Percentiles rank a stretch among this genome's conserved stretches.
Conservation (phyloP, 352 stramenopile genomes). For the Pythium dissotocum region DNA sequence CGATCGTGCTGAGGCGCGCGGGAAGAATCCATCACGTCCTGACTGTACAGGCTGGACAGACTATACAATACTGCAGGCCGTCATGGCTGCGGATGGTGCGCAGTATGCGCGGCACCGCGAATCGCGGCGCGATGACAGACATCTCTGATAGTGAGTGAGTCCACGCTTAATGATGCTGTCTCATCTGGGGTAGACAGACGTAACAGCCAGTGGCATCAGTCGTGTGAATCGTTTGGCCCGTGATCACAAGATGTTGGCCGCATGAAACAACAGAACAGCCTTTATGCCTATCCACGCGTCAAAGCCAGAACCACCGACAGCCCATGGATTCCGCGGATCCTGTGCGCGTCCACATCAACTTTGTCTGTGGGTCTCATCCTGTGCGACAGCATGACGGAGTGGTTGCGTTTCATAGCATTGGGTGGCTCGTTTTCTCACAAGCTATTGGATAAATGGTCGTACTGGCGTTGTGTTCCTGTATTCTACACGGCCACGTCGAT, state of each 20-base stretch:
- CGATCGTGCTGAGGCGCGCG: neutral
- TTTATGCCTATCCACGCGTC: neutral
- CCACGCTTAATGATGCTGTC: neutral
- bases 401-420: neutral
- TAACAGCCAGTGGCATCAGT: neutral
- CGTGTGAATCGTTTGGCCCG: neutral
- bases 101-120: neutral
- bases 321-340: neutral
- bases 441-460: neutral
- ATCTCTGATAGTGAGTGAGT: neutral
- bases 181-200: neutral
- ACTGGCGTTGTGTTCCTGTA: neutral
- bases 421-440: neutral
- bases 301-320: neutral
- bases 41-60: too few species aligned
- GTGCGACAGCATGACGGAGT: neutral
- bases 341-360: neutral
- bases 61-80: too few species aligned
- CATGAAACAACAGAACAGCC: neutral
- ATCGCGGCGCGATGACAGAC: neutral
- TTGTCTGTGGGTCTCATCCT: too few species aligned
- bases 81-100: neutral
- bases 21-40: neutral
- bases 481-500: conserved; percentile 15
- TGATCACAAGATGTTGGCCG: neutral